Evolutionary conservation across 768 basidiomycete species (phyloP).

Genomic region (Udeniomyces megalosporus): DNA sequence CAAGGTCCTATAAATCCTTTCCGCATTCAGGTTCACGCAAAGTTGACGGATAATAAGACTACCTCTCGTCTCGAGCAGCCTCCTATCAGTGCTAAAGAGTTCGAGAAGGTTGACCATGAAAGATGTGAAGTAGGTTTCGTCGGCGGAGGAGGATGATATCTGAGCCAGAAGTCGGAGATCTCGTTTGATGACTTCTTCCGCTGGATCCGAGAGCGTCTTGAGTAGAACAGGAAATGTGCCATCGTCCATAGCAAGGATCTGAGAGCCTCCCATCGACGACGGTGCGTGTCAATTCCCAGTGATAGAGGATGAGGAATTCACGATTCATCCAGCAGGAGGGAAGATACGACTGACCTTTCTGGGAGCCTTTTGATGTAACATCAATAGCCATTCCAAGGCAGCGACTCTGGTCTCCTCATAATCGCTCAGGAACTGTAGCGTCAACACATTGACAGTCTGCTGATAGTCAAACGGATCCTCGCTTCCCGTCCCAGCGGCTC

Average conservation of each 20-base stretch:
- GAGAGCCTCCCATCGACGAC: not conserved
- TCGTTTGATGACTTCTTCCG: constrained; percentile 94
- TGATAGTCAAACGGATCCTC: constrained; percentile 77
- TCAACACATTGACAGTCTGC: constrained; percentile 77
- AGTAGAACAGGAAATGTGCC: constrained; percentile 89
- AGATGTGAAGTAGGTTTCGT: constrained; percentile 83
- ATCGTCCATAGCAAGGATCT: constrained; percentile 93
- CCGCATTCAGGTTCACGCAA: constrained; percentile 83
- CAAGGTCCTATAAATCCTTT: constrained; percentile 85
- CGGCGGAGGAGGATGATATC: constrained; percentile 75
- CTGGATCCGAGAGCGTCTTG: constrained; percentile 88
- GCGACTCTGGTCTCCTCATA: constrained; percentile 92
- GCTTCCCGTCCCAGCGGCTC: constrained; percentile 32
- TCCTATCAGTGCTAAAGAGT: constrained; percentile 83
- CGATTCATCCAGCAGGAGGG: not conserved
- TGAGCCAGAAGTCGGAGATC: constrained; percentile 91
- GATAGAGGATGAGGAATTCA: not conserved
- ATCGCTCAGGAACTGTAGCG: constrained; percentile 85
- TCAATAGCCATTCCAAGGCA: constrained; percentile 91
- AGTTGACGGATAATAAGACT: constrained; percentile 91
- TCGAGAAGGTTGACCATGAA: constrained; percentile 93
- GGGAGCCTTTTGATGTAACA: constrained; percentile 96
- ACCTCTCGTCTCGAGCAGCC: constrained; percentile 75
- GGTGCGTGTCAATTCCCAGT: not conserved
- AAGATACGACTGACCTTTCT: constrained; percentile 48